Conservation (phyloP, 768 basidiomycete species). For the Peribolospora baueri region DNA sequence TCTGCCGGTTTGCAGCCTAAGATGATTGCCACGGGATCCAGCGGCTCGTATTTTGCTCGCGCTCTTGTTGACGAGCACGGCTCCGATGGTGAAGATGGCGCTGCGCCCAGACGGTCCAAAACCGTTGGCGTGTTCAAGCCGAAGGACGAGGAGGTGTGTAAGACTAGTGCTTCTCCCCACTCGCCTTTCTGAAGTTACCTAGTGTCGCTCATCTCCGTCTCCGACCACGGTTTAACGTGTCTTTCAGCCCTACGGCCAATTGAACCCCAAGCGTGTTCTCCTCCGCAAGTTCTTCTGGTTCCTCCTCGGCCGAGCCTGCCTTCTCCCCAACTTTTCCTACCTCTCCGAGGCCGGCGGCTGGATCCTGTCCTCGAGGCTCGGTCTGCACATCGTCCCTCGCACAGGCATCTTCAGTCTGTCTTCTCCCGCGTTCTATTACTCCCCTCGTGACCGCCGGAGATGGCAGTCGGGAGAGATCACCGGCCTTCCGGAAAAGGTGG, state of each 20-base stretch:
- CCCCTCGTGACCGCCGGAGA: slow-evolving; percentile 48
- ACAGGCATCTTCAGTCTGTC: slow-evolving; percentile 64
- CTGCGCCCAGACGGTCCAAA: background rate
- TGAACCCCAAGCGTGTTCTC: background rate
- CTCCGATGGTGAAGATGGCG: background rate
- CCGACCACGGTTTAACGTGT: slow-evolving; percentile 18
- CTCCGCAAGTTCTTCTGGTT: slow-evolving; percentile 55
- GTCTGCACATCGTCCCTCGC: slow-evolving; percentile 56
- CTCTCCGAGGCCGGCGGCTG: slow-evolving; percentile 76
- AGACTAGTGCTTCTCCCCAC: background rate
- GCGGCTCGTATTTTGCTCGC: slow-evolving; percentile 77
- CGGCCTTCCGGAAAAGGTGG: slow-evolving; percentile 73
- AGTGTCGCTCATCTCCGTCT: slow-evolving; percentile 10
- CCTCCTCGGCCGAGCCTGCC: slow-evolving; percentile 60
- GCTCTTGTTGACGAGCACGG: slow-evolving; percentile 16
- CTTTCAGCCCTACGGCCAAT: background rate
- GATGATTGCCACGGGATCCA: slow-evolving; percentile 71
- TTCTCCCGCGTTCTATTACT: slow-evolving; percentile 77
- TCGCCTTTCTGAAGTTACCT: too few species aligned
- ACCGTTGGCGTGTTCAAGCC: slow-evolving; percentile 59
- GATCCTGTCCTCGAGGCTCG: slow-evolving; percentile 46
- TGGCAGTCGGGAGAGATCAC: slow-evolving; percentile 34
- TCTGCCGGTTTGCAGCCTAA: slow-evolving; percentile 60
- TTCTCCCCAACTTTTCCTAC: slow-evolving; percentile 75
- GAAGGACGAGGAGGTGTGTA: slow-evolving; percentile 24